These are phyloP conservation scores for Verticillium zaregamsianum DNA, from an alignment of 2,329 filamentous ascomycete species.

Conservation along the genomic window DNA sequence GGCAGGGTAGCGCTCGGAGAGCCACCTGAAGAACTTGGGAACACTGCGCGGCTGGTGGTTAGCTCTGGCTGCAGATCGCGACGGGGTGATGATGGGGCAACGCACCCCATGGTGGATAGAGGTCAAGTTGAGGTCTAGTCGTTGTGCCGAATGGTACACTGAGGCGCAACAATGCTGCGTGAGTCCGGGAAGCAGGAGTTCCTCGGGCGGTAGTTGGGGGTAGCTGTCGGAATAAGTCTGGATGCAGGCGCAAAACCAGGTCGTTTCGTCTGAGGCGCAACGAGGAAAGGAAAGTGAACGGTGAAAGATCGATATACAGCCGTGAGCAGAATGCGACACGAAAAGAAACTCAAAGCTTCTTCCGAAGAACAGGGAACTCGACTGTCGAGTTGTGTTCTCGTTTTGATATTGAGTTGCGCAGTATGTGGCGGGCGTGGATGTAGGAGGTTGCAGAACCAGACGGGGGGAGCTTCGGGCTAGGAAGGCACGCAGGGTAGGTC, in stretches of 20 bases:
- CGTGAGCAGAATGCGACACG: not conserved
- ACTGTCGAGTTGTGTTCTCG: slow-evolving; percentile 14
- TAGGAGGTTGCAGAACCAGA: not conserved
- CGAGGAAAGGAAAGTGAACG: not conserved
- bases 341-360: slow-evolving; percentile 2
- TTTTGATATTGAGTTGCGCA: not conserved
- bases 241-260: not conserved
- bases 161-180: not conserved
- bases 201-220: not conserved
- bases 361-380: slow-evolving; percentile 15
- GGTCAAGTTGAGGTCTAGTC: slow-evolving; percentile 1
- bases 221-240: not conserved
- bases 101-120: slow-evolving; percentile 24
- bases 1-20: slow-evolving; percentile 96
- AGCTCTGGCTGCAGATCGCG: not conserved
- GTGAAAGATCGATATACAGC: not conserved
- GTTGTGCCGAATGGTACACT: not conserved
- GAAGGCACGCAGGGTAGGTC: not conserved
- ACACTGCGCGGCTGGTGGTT: slow-evolving; percentile 38
- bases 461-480: not conserved
- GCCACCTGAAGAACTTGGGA: slow-evolving; percentile 96
- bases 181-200: not conserved
- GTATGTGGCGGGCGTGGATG: not conserved
- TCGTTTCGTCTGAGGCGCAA: not conserved
- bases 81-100: not conserved